Conservation (phyloP, 1,139 yeast genomes). For the Scheffersomyces parashehatae region DNA sequence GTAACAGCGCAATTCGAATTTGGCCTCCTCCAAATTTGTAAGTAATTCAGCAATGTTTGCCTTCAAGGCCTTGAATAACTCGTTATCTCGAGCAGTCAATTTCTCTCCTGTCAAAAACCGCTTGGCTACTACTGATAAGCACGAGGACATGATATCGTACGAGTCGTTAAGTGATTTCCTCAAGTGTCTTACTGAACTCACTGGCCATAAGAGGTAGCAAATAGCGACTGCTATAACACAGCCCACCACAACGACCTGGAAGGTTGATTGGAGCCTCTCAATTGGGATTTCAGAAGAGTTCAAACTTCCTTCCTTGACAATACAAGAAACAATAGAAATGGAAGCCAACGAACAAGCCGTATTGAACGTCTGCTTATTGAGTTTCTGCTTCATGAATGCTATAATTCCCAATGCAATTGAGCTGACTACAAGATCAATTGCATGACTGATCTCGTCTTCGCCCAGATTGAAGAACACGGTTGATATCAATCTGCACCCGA, state of each 20-base stretch:
- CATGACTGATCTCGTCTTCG: slow-evolving; percentile 51
- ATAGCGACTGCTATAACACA: slow-evolving; percentile 56
- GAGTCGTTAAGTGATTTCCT: slow-evolving; percentile 52
- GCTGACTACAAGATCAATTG: slow-evolving; percentile 56
- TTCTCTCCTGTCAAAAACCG: slow-evolving; percentile 57
- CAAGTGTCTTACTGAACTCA: slow-evolving; percentile 52
- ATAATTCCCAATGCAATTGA: slow-evolving; percentile 63
- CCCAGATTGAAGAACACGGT: slow-evolving; percentile 48
- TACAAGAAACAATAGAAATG: slow-evolving; percentile 67
- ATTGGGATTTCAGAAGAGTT: slow-evolving; percentile 65
- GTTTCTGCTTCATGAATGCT: slow-evolving; percentile 68
- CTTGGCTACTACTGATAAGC: slow-evolving; percentile 50
- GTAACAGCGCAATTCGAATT: slow-evolving; percentile 53
- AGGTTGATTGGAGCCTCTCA: slow-evolving; percentile 53
- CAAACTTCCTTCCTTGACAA: slow-evolving; percentile 74
- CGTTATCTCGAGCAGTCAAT: slow-evolving; percentile 37
- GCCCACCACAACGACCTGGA: slow-evolving; percentile 63
- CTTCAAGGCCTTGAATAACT: slow-evolving; percentile 39
- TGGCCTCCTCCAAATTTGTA: slow-evolving; percentile 57
- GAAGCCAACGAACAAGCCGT: slow-evolving; percentile 82
- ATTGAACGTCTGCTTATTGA: slow-evolving; percentile 69
- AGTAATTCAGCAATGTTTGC: slow-evolving; percentile 41
- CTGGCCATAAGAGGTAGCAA: slow-evolving; percentile 67
- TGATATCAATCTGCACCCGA: slow-evolving; percentile 55
- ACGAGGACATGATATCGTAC: slow-evolving; percentile 53